phyloP scores from a whole-genome alignment of 441 rosid genomes.

The Eruca vesicaria region DNA sequence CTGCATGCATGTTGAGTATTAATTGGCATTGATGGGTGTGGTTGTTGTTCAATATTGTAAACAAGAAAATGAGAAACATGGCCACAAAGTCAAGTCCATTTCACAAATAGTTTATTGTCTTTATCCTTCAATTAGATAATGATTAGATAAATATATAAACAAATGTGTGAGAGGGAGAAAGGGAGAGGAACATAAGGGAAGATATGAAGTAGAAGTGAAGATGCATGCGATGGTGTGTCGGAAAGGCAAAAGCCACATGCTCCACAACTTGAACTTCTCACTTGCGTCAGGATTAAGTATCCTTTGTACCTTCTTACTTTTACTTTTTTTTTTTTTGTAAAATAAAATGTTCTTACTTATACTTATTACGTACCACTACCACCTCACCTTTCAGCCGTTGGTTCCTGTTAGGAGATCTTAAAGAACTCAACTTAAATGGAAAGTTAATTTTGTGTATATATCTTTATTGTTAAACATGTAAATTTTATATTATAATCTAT shows the following conservation, averaged over 20 bases:
- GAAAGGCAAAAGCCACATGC: slow-evolving; percentile 38
- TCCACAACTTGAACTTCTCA: slow-evolving; percentile 26
- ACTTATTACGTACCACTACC: slow-evolving; percentile 4
- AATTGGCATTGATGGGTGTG: background rate
- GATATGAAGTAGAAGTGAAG: slow-evolving; percentile 39
- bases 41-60: slow-evolving; percentile 7
- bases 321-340: no score
- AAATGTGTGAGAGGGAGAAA: background rate
- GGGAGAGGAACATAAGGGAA: slow-evolving; percentile 8
- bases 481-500: background rate
- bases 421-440: background rate
- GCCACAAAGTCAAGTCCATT: slow-evolving; percentile 17
- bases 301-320: slow-evolving; percentile 24
- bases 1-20: slow-evolving; percentile 7
- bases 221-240: slow-evolving; percentile 41
- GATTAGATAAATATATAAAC: slow-evolving; percentile 10
- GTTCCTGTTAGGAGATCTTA: background rate
- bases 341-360: slow-evolving; percentile 27
- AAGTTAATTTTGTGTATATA: background rate
- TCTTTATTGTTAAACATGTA: background rate
- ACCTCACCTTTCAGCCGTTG: slow-evolving; percentile 15
- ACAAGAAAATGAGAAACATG: background rate
- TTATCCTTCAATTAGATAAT: slow-evolving; percentile 19
- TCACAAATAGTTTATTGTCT: slow-evolving; percentile 14
- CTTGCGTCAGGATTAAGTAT: slow-evolving; percentile 29